Evolutionary conservation across 1,139 yeast genomes (phyloP).

Genomic region (Taiozyma onychis): DNA sequence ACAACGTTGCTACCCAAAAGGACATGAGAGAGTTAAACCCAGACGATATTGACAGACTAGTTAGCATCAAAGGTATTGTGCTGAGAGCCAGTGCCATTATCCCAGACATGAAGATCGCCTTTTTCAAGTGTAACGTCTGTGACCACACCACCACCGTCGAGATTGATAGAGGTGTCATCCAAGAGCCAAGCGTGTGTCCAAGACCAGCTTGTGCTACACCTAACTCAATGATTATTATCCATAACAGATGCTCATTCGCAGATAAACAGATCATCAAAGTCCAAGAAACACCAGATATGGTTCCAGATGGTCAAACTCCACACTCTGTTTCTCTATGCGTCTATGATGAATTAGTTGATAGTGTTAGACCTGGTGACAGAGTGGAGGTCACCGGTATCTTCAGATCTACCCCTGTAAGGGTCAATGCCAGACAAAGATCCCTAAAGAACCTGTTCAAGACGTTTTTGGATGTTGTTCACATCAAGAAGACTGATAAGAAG

Average conservation of each 20-base stretch:
- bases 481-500: constrained; percentile 77
- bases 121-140: constrained; percentile 92
- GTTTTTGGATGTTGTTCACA: constrained; percentile 89
- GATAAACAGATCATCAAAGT: constrained; percentile 91
- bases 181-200: constrained; percentile 92
- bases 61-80: constrained; percentile 86
- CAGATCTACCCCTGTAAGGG: constrained; percentile 86
- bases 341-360: constrained; percentile 92
- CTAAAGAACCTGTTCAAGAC: constrained; percentile 85
- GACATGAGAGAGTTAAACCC: constrained; percentile 97
- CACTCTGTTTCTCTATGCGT: constrained; percentile 92
- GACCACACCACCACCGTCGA: constrained; percentile 90
- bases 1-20: constrained; percentile 56
- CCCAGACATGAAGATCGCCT: constrained; percentile 98
- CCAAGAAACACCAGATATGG: constrained; percentile 95
- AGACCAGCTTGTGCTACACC: constrained; percentile 79
- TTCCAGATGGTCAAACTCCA: constrained; percentile 99
- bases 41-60: constrained; percentile 88
- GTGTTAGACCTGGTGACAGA: constrained; percentile 95
- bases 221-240: constrained; percentile 86
- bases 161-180: constrained; percentile 89
- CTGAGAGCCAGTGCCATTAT: constrained; percentile 85
- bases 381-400: constrained; percentile 94
- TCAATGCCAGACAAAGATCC: constrained; percentile 80
- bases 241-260: constrained; percentile 87